Base-by-base conservation (phyloP, 371 early-diverging fungal species). In the Choanephora cucurbitarum region DNA sequence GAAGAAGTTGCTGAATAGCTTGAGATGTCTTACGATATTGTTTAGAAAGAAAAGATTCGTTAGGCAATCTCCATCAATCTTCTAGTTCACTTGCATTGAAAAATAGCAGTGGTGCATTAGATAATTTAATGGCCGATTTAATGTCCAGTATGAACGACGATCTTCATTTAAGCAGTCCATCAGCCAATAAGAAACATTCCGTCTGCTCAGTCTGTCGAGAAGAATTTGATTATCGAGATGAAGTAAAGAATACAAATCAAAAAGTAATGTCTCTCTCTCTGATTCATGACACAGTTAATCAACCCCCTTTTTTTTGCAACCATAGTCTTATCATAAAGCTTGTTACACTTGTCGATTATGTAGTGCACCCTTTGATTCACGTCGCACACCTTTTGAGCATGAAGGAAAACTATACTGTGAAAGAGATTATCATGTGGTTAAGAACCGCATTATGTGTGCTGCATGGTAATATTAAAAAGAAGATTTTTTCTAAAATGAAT, bases 321-420 rank as follows among this genome's bases (percentile, higher is more conserved):
- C 4, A 22, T 54, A 75, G 71, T 73, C 67, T 44, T 77, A 77
- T 63, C 77, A 77, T 52, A 73, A 57, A 44, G 43, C 60, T 19
- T 77, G 77, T 51, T 89, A 87, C 68, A 76, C 75, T 46, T 92
- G 93, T 63, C 79, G 69, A 23, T 63, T 83, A 31, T 92, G 93
- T 67, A 72, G 77, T 14, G 66, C 72, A 21, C 80, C 85, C 22
- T 75, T 92, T 50, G 80, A 82, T 55, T 81, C 73, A 37, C 73
- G 82, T 33, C 84, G 82, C 28, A 73, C 83, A 23, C 85, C 82
- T 49, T 83, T 81, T 65, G 84, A 87, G 48, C 70, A 85, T 53
- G 81, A 84, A 42, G 83, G 86, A 22, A 69, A 75, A 22, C 66
- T 90, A 32, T 85, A 89, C 39, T 92, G 93, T 61, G 91, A 92